Evolutionary conservation across 2,329 filamentous ascomycete species (phyloP), one percentile per base, ranked within the genome.

Genomic region (Stemphylium vesicarium): DNA sequence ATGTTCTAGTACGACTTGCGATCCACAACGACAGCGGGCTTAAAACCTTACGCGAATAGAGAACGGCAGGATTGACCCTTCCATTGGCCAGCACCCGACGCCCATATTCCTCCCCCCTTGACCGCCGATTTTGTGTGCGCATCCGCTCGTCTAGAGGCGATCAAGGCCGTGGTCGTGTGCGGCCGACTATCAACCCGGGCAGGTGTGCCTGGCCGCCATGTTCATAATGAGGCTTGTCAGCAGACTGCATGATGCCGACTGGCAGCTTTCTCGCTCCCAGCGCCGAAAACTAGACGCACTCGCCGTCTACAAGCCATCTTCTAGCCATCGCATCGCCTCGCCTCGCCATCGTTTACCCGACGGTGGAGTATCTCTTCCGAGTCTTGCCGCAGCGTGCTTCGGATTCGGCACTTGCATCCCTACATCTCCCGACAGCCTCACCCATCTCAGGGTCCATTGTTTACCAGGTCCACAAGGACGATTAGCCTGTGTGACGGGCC

Each of bases 351-450:
- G 41, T 58, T 60, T 57, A 58, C 50, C 64, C 62, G 57, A 61
- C 32, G 29, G 48, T 51, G 51, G 35, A 56, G 54, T 50, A 53
- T 41, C 31, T 45, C 42, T 56, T 57, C 62, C 63, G 59, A 60
- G 31, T 53, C 35, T 41, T 50, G 47, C 56, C 56, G 58, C 31
- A 50, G 47, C 36, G n/a, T 31, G 35, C 46, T 33, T 20, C 20
- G 26, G 16, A 32, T 20, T 59, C 56, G 49, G 59, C 54, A 52
- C 33, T 57, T 49, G 24, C 49, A 44, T 64, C 57, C 66, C 66
- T 68, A 67, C 48, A 61, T 64, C 52, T 61, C 58, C 65, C 65
- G 64, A 63, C 33, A 40, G 32, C 57, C 47, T 52, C 56, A 63
- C 51, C 57, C 39, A 54, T 51, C 50, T 63, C 62, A 64, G 65